Evolutionary conservation across 495 filamentous ascomycete species (phyloP), one percentile per base, ranked within the genome.

Genomic region (Aspergillus ostianus): DNA sequence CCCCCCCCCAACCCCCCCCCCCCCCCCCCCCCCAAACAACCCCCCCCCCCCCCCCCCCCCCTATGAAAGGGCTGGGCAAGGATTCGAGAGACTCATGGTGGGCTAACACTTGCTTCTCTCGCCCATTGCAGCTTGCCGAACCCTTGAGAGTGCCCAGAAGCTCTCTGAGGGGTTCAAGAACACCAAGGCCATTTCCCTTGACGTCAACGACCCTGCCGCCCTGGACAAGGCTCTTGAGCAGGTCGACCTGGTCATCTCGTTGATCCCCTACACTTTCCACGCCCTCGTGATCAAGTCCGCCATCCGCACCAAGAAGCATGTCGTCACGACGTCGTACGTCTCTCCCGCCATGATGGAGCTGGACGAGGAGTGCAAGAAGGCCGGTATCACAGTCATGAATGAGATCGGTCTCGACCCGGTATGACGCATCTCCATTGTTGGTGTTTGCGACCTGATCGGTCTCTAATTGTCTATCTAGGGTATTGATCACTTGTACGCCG

Each of bases 301-400:
- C 30, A 97, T 98, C 73, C 84, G 87, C 60, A 82, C 87, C 59
- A 97, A 97, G 88, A 95, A 89, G 77, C 78, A 98, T 80, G 93
- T 98, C 54, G 94, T 98, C 53, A 97, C 94, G 46, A 98, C 94
- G n/a, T 90, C 85, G 58, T 97, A 98, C 67, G 88, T 96, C 51
- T 94, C 90, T 2, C 92, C 92, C 0, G 91, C 91, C 27, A 97
- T 98, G 93, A 67, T 86, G 73, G 94, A 91, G 78, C 81, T 98
- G 29, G 91, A 97, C 58, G 78, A 83, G 57, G 82, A 87, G 62
- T 85, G 83, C 70, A 97, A 97, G 82, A 87, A 88, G 49, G 95
- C 95, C 9, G 93, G 92, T 51, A 98, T 98, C 66, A 96, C 92
- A 0, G 92, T 98, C 59, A 90, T 98, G 89, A 97, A 98, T 70